Base-by-base conservation (phyloP, 805 yeast genomes). In the Teunomyces tritomae region DNA sequence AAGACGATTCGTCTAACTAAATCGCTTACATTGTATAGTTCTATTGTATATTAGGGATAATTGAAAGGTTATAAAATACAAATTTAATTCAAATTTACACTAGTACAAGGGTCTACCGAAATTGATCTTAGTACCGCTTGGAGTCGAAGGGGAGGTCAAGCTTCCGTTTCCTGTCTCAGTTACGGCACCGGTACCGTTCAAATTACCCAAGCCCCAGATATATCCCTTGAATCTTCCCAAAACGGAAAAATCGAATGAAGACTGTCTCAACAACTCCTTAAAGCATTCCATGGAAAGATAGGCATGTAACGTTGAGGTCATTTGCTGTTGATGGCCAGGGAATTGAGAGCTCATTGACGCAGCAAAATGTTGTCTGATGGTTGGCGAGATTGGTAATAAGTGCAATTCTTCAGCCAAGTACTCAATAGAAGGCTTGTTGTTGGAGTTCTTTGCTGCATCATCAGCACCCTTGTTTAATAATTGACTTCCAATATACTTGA, bases 351-450 rank as follows among this genome's bases (percentile, higher is more conserved):
- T 49, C 29, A 32, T 30, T 14, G 45, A 42, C 4, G 45, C 45
- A 10, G 63, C 49, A 49, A 62, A 62, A 43, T 57, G 62, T 43
- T 62, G 66, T 42, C 66, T 62, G 66, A 78, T 64, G 29, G 73
- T 64, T 2, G 79, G 79, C 29, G 82, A 76, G 44, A 85, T 80
- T 10, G 87, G 85, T 42, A 85, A 77, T 5, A 84, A 82, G 46
- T 59, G 65, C 45, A 85, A 68, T 47, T 85, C 91, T 58, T 85
- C 91, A 0, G 89, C 87, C 49, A 85, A 67, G 46, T 75, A 73
- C 57, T 85, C 88, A 34, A 85, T 69, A 1, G 84, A 74, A 13
- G 77, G 74, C 53, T 77, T 75, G 51, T 58, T 62, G 34, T 41
- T 50, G 6, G 54, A 40, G 37, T 39, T 48, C 44, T 52, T 57